phyloP scores from a whole-genome alignment of 371 early-diverging fungal genomes.

The Mortierella sp. region DNA sequence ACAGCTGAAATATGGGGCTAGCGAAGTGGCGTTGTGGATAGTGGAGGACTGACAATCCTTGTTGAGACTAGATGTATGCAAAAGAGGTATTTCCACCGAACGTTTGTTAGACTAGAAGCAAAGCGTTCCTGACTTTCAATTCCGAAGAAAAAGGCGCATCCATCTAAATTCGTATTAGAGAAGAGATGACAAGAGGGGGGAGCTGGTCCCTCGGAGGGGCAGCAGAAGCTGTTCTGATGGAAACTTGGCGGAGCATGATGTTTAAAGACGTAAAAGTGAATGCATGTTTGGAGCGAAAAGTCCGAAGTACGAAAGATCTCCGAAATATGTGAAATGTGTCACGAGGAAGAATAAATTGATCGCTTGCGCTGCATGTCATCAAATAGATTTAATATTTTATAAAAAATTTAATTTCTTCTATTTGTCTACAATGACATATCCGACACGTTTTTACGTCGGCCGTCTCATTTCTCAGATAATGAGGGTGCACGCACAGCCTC shows the following conservation, averaged over 20 bases:
- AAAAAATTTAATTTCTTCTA: neutral
- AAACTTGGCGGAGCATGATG: slow-evolving; percentile 15
- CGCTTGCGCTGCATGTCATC: too few species aligned
- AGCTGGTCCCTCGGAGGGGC: slow-evolving; percentile 16
- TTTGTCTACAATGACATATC: slow-evolving; percentile 23
- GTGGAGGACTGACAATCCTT: too few species aligned
- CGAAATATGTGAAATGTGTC: neutral
- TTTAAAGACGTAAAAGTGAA: too few species aligned
- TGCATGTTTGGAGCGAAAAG: too few species aligned
- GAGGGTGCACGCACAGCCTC: slow-evolving; percentile 16
- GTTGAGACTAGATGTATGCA: too few species aligned
- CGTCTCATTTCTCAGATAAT: neutral
- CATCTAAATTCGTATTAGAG: too few species aligned
- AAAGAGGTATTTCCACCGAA: too few species aligned
- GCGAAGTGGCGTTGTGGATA: slow-evolving; percentile 8
- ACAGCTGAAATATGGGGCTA: slow-evolving; percentile 35
- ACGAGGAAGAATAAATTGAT: too few species aligned
- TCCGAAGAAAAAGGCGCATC: too few species aligned
- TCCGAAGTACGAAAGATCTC: neutral
- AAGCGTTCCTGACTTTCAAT: too few species aligned
- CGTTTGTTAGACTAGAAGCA: slow-evolving; percentile 1
- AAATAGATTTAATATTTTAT: neutral
- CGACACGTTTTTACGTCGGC: slow-evolving; percentile 9
- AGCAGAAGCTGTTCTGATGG: slow-evolving; percentile 18
- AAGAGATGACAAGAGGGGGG: neutral